phyloP scores from a whole-genome alignment of 495 filamentous ascomycete genomes.

The Amphirosellinia nigrospora region DNA sequence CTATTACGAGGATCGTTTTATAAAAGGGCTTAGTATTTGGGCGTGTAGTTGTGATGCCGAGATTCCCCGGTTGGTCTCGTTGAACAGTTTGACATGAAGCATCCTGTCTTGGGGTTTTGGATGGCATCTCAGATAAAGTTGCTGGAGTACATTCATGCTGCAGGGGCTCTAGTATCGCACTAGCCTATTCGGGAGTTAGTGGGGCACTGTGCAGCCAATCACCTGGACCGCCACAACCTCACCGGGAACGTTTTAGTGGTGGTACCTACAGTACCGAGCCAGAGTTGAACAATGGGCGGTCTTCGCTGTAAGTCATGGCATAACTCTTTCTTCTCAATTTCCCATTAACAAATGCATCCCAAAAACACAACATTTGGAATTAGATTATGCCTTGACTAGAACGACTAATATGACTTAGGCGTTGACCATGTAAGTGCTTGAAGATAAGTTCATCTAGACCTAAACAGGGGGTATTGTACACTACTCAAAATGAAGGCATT shows the following conservation, averaged over 20 bases:
- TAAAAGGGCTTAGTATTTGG: not conserved
- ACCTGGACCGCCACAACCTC: not conserved
- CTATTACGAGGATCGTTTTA: not conserved
- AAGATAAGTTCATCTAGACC: not conserved
- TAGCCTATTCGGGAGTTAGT: slow-evolving; percentile 5
- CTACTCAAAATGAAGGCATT: not conserved
- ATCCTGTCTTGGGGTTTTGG: slow-evolving; percentile 4
- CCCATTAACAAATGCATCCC: not conserved
- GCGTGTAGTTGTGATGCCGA: not conserved
- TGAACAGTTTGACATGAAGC: slow-evolving; percentile 13
- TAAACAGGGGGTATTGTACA: not conserved
- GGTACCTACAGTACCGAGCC: not conserved
- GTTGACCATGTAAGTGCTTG: not conserved
- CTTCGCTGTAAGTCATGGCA: not conserved
- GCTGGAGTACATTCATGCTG: slow-evolving; percentile 1
- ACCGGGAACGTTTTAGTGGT: not conserved
- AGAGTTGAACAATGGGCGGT: too few species aligned
- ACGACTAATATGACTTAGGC: not conserved
- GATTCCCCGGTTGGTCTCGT: not conserved
- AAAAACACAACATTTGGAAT: not conserved
- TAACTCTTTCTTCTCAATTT: not conserved
- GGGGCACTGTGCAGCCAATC: slow-evolving; percentile 16
- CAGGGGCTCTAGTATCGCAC: slow-evolving; percentile 1
- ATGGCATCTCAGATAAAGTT: not conserved
- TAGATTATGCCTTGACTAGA: not conserved